Evolutionary conservation across 352 stramenopile genomes (phyloP).

Genomic region (Globisporangium cystogenes): DNA sequence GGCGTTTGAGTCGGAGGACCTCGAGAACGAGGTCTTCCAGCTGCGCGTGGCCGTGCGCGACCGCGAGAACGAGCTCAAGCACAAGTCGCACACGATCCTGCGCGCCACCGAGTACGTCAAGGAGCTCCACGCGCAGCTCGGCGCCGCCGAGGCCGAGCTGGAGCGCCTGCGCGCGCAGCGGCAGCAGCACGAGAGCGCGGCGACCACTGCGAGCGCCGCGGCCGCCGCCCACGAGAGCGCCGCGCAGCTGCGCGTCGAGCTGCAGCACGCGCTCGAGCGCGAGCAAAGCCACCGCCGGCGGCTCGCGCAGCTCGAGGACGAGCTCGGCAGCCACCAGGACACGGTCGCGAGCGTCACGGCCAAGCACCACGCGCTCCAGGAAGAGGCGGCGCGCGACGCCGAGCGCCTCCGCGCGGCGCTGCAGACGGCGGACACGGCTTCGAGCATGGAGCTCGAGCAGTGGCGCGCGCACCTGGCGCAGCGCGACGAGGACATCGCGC

Average conservation of each 20-base stretch:
- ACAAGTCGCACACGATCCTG: conserved; percentile 54
- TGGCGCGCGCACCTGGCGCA: conserved; percentile 31
- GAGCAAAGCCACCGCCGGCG: conserved; percentile 24
- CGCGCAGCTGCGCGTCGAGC: conserved; percentile 29
- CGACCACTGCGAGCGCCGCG: conserved; percentile 13
- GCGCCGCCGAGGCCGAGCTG: conserved; percentile 22
- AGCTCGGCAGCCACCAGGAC: conserved; percentile 29
- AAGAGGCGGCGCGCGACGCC: conserved; percentile 23
- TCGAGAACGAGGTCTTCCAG: conserved; percentile 58
- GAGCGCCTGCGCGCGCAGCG: conserved; percentile 12
- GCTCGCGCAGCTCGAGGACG: conserved; percentile 28
- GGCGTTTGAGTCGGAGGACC: conserved; percentile 49
- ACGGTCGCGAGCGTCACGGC: conserved; percentile 16
- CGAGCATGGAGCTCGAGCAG: conserved; percentile 45
- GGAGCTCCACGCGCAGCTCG: conserved; percentile 36
- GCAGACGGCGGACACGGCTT: conserved; percentile 42
- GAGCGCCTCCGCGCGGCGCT: conserved; percentile 30
- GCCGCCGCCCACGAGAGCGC: conserved; percentile 4
- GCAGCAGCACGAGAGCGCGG: too few relatives aligned
- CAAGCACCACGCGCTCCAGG: conserved; percentile 30
- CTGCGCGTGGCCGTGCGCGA: conserved; percentile 53
- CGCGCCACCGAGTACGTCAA: conserved; percentile 54
- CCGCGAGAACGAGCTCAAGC: conserved; percentile 53
- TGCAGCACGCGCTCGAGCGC: conserved; percentile 25
- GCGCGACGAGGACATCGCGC: conserved; percentile 38